A percentile compares a stretch with the other conserved stretches of the same genome.
phyloP scores from a whole-genome alignment of 805 yeast species.

The Nakazawaea populi region DNA sequence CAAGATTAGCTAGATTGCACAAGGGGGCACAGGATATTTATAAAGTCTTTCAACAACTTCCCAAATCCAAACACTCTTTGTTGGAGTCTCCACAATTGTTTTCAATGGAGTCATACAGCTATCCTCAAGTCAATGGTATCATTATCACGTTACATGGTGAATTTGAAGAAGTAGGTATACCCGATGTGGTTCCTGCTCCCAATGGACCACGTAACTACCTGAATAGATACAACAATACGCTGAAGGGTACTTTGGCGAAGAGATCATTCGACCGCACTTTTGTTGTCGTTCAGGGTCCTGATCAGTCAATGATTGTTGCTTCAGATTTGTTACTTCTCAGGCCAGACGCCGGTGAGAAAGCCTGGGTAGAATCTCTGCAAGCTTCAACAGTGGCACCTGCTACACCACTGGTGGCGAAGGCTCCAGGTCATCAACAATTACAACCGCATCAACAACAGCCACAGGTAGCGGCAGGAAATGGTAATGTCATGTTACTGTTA shows the following conservation, averaged over 20 bases:
- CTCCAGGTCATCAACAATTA: not conserved
- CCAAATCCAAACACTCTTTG: conserved; percentile 73
- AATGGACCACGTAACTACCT: conserved; percentile 3
- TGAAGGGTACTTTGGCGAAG: conserved; percentile 35
- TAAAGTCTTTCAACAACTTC: conserved; percentile 58
- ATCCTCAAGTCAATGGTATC: conserved; percentile 69
- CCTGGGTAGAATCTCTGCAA: conserved; percentile 38
- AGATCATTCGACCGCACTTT: conserved; percentile 86
- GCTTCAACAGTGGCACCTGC: not conserved
- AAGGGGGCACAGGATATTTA: conserved; percentile 65
- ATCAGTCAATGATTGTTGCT: conserved; percentile 74
- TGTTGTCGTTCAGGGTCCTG: conserved; percentile 63
- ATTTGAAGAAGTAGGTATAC: conserved; percentile 62
- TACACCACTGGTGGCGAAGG: conserved; percentile 12
- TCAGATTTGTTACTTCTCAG: conserved; percentile 76
- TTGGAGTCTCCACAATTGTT: conserved; percentile 56
- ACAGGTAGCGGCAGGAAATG: conserved; percentile 2
- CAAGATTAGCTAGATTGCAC: conserved; percentile 53
- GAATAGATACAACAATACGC: conserved; percentile 21
- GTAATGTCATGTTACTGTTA: conserved; percentile 17
- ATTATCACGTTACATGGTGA: conserved; percentile 79
- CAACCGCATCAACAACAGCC: conserved; percentile 15
- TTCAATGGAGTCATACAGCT: conserved; percentile 73
- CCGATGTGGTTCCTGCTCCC: conserved; percentile 27
- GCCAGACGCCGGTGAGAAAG: conserved; percentile 44